Evolutionary conservation across 2,329 filamentous ascomycete genomes (phyloP).

Genomic region (Diplocarpon rosae): DNA sequence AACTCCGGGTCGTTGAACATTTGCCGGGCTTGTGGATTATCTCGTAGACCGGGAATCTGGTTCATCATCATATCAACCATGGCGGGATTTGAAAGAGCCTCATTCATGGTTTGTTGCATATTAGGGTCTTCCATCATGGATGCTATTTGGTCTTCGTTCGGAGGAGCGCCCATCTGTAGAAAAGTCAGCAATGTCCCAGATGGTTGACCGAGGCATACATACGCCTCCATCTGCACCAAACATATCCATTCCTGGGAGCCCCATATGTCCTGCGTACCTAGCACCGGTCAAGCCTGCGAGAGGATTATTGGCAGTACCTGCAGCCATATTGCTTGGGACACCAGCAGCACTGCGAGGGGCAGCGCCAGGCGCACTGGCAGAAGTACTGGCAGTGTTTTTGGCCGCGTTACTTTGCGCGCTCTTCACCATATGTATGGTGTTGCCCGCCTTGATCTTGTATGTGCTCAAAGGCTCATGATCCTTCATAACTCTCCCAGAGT

Average conservation of each 20-base stretch:
- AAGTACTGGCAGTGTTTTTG: constrained; percentile 38
- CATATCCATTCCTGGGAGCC: constrained; percentile 74
- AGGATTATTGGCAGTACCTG: constrained; percentile 77
- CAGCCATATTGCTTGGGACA: constrained; percentile 66
- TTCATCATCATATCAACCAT: constrained; percentile 93
- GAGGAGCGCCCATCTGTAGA: constrained; percentile 77
- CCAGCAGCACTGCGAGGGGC: constrained; percentile 42
- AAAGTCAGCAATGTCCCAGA: constrained; percentile 16
- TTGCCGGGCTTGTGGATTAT: constrained; percentile 63
- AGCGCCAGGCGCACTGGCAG: constrained; percentile 30
- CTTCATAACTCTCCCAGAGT: constrained; percentile 93
- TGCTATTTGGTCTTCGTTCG: constrained; percentile 67
- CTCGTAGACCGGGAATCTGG: constrained; percentile 71
- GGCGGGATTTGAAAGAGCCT: constrained; percentile 88
- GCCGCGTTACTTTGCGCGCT: constrained; percentile 63
- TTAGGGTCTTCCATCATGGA: constrained; percentile 82
- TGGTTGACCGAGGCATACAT: constrained; percentile 35
- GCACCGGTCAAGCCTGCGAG: constrained; percentile 86
- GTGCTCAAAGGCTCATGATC: constrained; percentile 74
- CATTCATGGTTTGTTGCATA: constrained; percentile 79
- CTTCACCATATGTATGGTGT: constrained; percentile 94
- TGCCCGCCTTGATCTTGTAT: constrained; percentile 93
- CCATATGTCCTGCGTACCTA: constrained; percentile 83
- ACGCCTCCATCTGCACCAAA: constrained; percentile 94
- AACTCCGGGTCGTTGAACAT: constrained; percentile 84